Evolutionary conservation across 495 filamentous ascomycete species (phyloP).

Genomic region (Letharia lupina): DNA sequence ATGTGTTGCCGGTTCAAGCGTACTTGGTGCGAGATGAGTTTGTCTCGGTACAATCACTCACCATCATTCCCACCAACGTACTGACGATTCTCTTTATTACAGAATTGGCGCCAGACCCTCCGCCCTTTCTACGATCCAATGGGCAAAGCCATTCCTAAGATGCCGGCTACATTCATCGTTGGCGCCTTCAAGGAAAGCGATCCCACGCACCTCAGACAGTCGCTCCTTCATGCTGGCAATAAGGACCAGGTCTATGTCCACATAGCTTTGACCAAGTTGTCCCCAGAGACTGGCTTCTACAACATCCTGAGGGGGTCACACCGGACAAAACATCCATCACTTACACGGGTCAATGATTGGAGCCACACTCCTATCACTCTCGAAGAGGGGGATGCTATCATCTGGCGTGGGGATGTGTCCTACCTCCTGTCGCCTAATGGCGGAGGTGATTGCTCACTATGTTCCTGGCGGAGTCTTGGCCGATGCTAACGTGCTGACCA

Average conservation of each 20-base stretch:
- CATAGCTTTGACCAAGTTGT: constrained; percentile 1
- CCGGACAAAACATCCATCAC: not conserved
- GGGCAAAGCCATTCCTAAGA: not conserved
- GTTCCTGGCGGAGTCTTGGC: too few species aligned
- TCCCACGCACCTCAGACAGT: not conserved
- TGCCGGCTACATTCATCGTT: not conserved
- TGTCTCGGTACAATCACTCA: not conserved
- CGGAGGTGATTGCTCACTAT: not conserved
- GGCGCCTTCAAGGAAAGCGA: not conserved
- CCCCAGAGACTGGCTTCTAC: not conserved
- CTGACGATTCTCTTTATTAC: not conserved
- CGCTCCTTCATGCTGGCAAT: not conserved
- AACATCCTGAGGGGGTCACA: not conserved
- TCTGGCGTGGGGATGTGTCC: constrained; percentile 3
- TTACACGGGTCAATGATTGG: not conserved
- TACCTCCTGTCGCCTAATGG: not conserved
- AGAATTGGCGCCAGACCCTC: not conserved
- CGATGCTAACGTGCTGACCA: not conserved
- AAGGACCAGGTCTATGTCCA: not conserved
- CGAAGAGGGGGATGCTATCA: constrained; percentile 1
- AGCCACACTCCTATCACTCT: not conserved
- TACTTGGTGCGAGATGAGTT: constrained; percentile 1
- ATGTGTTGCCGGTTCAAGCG: not conserved
- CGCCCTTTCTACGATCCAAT: not conserved
- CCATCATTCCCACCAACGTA: not conserved